Evolutionary conservation across 1,284 basidiomycete genomes (phyloP).

Genomic region (Chondrostereum purpureum): DNA sequence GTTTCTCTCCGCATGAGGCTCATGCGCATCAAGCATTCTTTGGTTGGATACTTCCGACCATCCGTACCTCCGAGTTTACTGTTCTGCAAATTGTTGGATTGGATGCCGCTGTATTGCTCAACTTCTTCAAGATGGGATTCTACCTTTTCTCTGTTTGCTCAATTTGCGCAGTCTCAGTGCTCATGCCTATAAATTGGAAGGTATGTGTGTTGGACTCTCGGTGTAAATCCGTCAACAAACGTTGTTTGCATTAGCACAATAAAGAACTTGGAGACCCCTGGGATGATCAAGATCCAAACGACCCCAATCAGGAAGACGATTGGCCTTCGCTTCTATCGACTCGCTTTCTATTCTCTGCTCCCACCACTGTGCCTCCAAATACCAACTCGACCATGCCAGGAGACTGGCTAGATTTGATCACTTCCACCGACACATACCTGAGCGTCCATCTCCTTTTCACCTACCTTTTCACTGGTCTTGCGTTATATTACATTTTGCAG

Average conservation of each 20-base stretch:
- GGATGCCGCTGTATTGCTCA: slow-evolving; percentile 91
- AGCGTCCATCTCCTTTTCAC: slow-evolving; percentile 88
- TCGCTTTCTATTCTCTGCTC: slow-evolving; percentile 6
- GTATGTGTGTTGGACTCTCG: no score
- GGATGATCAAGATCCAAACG: slow-evolving; percentile 49
- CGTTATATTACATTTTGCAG: slow-evolving; percentile 80
- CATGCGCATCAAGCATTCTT: slow-evolving; percentile 82
- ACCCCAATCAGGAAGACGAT: slow-evolving; percentile 29
- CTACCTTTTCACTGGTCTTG: slow-evolving; percentile 85
- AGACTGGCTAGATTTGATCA: slow-evolving; percentile 81
- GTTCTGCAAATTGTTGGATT: slow-evolving; percentile 96
- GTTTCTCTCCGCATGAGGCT: slow-evolving; percentile 85
- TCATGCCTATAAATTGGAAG: slow-evolving; percentile 89
- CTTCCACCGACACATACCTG: slow-evolving; percentile 80
- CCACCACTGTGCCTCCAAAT: slow-evolving; percentile 18
- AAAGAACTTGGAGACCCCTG: slow-evolving; percentile 68
- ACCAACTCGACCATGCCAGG: slow-evolving; percentile 29
- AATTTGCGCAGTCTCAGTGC: slow-evolving; percentile 66
- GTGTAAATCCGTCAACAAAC: background rate
- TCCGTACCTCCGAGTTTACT: slow-evolving; percentile 85
- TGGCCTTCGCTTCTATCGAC: slow-evolving; percentile 25
- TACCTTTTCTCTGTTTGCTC: slow-evolving; percentile 86
- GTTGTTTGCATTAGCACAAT: slow-evolving; percentile 30
- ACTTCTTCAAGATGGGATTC: slow-evolving; percentile 94
- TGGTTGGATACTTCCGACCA: slow-evolving; percentile 92